Evolutionary conservation across 2,329 filamentous ascomycete genomes (phyloP).

Genomic region (Colletotrichum spinosum): DNA sequence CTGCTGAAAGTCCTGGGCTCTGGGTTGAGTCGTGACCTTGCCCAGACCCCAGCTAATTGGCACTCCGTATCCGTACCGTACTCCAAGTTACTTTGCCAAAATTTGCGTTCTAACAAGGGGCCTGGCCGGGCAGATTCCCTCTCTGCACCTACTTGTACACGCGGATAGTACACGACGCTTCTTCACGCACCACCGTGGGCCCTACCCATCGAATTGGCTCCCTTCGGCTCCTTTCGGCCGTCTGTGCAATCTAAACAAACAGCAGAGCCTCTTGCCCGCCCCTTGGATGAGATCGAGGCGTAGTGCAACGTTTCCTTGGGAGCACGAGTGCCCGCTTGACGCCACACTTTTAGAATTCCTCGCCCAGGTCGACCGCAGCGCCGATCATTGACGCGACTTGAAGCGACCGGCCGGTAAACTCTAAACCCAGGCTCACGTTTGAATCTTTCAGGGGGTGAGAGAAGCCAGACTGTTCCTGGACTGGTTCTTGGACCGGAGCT

Average conservation of each 20-base stretch:
- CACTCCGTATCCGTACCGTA: too few relatives aligned
- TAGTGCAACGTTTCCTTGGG: constrained; percentile 12
- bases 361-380: constrained; percentile 10
- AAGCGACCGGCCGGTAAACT: constrained; percentile 31
- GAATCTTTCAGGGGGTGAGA: constrained; percentile 24
- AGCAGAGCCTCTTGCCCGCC: not conserved
- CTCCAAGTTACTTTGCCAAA: too few relatives aligned
- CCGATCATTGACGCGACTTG: constrained; percentile 26
- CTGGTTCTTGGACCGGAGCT: too few relatives aligned
- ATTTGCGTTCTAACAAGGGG: too few relatives aligned
- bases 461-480: too few relatives aligned
- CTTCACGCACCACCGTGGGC: not conserved
- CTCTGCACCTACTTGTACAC: too few relatives aligned
- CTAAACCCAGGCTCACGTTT: constrained; percentile 26
- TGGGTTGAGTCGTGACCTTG: not conserved
- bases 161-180: too few relatives aligned
- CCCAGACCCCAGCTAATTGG: not conserved
- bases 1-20: too few relatives aligned
- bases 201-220: constrained; percentile 7
- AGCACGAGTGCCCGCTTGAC: constrained; percentile 14
- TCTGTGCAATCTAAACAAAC: not conserved
- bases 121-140: too few relatives aligned
- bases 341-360: constrained; percentile 7
- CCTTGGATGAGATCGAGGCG: not conserved
- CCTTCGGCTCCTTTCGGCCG: constrained; percentile 4